Evolutionary conservation across 2,329 filamentous ascomycete genomes (phyloP), one percentile per base, ranked within the genome.

Genomic region (Penicillium sp.): DNA sequence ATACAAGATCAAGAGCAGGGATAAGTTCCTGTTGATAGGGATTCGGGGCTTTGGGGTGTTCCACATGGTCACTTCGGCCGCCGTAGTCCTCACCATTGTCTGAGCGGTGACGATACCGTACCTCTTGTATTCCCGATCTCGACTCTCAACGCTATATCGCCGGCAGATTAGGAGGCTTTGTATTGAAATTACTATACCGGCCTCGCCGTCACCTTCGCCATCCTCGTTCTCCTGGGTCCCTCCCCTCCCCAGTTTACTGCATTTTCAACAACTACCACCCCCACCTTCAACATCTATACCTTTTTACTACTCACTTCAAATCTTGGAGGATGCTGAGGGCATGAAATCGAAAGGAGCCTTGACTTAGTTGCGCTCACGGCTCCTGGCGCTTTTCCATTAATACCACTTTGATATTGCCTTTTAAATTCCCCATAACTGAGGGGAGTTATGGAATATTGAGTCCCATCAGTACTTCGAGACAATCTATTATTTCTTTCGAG

Each of bases 361-460:
- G 67, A 69, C 62, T 71, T 72, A 65, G 63, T 71, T 74, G 73
- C 72, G 72, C 72, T 72, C 70, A 71, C 67, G 69, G 69, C 72
- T 73, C 68, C 70, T 72, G 66, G 70, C 71, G 66, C 70, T 68
- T 64, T 66, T 65, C 64, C 55, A 61, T 66, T 53, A 56, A 52
- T 59, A 57, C 61, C 56, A 61, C 16, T 61, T 59, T 58, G 61
- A 67, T 61, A 55, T 58, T 55, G 57, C 54, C 52, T 57, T 52
- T 52, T 50, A 59, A 60, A 53, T 50, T 55, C 50, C 46, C 50
- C 46, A 61, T 54, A 61, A 59, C 57, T 58, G 61, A 69, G 65
- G 66, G 49, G 57, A 70, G 64, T 66, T 61, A 72, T 71, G 68
- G 62, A 63, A 69, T 63, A 62, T 54, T 63, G 60, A 66, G 57